Conservation (phyloP, 192 early-diverging fungal species). For the Coemansia sp. region DNA sequence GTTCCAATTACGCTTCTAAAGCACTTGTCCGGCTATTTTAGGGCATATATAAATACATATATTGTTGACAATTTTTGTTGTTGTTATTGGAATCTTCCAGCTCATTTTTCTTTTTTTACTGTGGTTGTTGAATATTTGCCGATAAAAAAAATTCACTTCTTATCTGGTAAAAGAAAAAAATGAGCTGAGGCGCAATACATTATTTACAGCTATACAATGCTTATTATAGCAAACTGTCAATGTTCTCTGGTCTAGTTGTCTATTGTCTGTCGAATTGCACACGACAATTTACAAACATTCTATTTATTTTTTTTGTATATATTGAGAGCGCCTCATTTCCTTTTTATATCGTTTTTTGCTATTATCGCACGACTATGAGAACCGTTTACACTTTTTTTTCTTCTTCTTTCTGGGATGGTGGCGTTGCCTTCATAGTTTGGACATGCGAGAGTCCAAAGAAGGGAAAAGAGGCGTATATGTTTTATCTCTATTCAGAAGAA, state of each 20-base stretch:
- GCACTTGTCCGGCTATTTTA: too few species aligned
- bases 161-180: background rate
- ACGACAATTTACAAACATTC: constrained; percentile 5
- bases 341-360: background rate
- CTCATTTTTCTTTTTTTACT: too few species aligned
- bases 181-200: background rate
- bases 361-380: background rate
- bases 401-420: background rate
- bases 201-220: too few species aligned
- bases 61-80: too few species aligned
- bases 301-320: background rate
- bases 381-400: background rate
- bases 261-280: background rate
- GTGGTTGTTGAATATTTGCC: too few species aligned
- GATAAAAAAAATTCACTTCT: too few species aligned
- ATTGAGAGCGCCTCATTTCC: constrained; percentile 1
- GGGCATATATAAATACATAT: too few species aligned
- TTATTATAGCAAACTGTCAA: background rate
- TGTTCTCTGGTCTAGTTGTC: background rate
- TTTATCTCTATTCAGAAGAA: background rate
- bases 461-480: constrained; percentile 3
- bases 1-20: too few species aligned
- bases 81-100: too few species aligned
- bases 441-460: background rate
- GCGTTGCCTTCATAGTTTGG: background rate